A percentile compares a stretch with the other conserved stretches of the same genome.
These are phyloP conservation scores for Pyrenochaeta sp. DNA, from an alignment of 2,329 filamentous ascomycete species.

Conservation along the genomic window DNA sequence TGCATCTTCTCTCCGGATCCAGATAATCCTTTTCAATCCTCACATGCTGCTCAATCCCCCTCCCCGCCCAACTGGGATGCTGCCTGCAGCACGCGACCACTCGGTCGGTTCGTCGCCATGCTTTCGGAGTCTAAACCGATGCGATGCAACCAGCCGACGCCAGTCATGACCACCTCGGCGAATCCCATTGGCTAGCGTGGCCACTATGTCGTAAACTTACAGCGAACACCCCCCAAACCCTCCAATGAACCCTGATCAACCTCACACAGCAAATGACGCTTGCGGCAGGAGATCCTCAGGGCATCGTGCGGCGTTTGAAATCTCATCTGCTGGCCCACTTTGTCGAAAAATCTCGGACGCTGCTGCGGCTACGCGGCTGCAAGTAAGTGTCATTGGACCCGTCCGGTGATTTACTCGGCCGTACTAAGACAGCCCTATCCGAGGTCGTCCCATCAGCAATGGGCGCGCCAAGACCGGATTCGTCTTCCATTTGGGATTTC, in stretches of 20 bases:
- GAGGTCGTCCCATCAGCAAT: conserved; percentile 10
- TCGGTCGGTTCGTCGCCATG: conserved; percentile 12
- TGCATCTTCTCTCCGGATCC: neutral
- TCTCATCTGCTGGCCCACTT: conserved; percentile 16
- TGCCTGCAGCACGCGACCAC: conserved; percentile 16
- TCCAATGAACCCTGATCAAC: neutral
- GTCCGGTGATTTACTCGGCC: conserved; percentile 27
- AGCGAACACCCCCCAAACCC: conserved; percentile 11
- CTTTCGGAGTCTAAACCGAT: conserved; percentile 11
- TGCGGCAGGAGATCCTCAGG: neutral
- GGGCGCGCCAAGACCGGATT: conserved; percentile 27
- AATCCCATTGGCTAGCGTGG: conserved; percentile 21
- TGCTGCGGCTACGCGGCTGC: conserved; percentile 12
- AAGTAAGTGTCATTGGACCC: conserved; percentile 6
- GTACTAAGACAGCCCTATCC: conserved; percentile 17
- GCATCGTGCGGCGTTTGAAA: conserved; percentile 6
- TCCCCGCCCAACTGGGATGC: neutral
- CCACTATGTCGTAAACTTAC: neutral
- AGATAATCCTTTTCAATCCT: neutral
- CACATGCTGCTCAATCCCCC: neutral
- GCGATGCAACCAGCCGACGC: conserved; percentile 4
- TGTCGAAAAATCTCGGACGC: conserved; percentile 23
- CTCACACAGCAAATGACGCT: neutral
- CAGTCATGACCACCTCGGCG: conserved; percentile 16
- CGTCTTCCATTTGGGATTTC: conserved; percentile 26